Conservation (phyloP, 495 filamentous ascomycete species). For the Bryoglossum gracile region DNA sequence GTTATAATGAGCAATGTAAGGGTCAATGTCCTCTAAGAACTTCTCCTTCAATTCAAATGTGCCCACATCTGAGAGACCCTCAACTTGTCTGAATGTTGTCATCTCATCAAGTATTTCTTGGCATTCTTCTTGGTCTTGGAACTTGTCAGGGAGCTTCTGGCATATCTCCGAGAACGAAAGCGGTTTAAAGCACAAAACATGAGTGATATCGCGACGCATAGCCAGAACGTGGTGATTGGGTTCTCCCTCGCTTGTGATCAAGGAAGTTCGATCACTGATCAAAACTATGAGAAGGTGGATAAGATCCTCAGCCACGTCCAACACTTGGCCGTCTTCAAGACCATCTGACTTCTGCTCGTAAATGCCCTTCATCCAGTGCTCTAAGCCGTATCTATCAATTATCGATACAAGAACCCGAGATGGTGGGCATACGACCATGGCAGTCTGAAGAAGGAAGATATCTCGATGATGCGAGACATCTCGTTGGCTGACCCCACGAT, state of each 20-base stretch:
- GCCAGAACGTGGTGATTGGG: conserved; percentile 56
- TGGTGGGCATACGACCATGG: conserved; percentile 79
- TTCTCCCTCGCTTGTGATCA: conserved; percentile 65
- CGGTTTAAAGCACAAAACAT: conserved; percentile 92
- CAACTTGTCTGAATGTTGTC: conserved; percentile 79
- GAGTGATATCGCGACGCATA: conserved; percentile 82
- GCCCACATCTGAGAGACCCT: conserved; percentile 85
- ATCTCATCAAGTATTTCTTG: conserved; percentile 78
- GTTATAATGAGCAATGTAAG: conserved; percentile 88
- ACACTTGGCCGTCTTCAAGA: conserved; percentile 74
- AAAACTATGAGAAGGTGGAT: conserved; percentile 87
- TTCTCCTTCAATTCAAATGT: conserved; percentile 88
- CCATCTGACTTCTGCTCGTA: conserved; percentile 58
- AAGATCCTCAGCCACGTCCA: conserved; percentile 94
- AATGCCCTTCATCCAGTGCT: conserved; percentile 78
- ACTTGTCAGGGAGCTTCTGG: conserved; percentile 71
- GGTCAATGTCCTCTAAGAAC: conserved; percentile 79
- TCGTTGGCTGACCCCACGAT: conserved; percentile 76
- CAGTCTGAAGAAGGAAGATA: conserved; percentile 88
- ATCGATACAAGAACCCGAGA: conserved; percentile 81
- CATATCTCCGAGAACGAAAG: conserved; percentile 88
- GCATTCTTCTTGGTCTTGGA: conserved; percentile 75
- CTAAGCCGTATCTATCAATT: conserved; percentile 83
- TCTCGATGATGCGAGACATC: conserved; percentile 92
- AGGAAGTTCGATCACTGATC: conserved; percentile 76